Percentiles rank a stretch among this genome's conserved stretches.
Conservation (phyloP, 2,329 filamentous ascomycete genomes). For the Neonectria punicea region DNA sequence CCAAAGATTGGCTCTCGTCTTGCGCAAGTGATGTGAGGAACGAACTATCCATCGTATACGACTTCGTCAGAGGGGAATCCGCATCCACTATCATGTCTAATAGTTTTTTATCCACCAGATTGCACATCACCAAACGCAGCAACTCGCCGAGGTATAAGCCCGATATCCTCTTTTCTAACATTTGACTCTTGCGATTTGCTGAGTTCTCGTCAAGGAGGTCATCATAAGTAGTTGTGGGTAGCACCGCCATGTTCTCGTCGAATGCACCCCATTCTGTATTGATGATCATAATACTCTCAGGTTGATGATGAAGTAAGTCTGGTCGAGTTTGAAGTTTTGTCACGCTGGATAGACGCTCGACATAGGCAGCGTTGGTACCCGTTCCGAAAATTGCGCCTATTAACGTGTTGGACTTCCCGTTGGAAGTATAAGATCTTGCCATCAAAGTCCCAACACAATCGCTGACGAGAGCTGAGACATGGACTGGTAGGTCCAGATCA, state of each 20-base stretch:
- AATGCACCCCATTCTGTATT: constrained; percentile 28
- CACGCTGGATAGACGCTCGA: constrained; percentile 71
- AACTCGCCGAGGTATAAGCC: constrained; percentile 86
- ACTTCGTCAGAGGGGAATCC: not conserved
- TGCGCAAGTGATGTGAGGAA: not conserved
- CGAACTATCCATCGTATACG: not conserved
- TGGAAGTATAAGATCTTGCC: constrained; percentile 72
- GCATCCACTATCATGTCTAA: not conserved
- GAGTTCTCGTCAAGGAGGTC: constrained; percentile 68
- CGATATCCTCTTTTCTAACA: constrained; percentile 86
- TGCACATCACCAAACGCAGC: constrained; percentile 64
- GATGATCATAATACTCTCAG: constrained; percentile 9
- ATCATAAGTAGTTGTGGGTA: constrained; percentile 11
- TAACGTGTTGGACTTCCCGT: constrained; percentile 61
- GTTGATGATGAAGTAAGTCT: not conserved
- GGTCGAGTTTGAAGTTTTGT: constrained; percentile 58
- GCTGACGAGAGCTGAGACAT: constrained; percentile 15
- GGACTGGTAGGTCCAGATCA: constrained; percentile 1
- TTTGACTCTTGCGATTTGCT: constrained; percentile 79
- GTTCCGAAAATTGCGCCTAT: constrained; percentile 85
- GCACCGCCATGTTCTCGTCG: constrained; percentile 9
- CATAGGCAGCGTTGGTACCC: constrained; percentile 83
- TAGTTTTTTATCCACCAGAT: not conserved
- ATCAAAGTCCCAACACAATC: constrained; percentile 76
- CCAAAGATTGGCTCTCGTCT: not conserved